phyloP scores from a whole-genome alignment of 1,284 basidiomycete species.

The Cutaneotrichosporon cavernicola region DNA sequence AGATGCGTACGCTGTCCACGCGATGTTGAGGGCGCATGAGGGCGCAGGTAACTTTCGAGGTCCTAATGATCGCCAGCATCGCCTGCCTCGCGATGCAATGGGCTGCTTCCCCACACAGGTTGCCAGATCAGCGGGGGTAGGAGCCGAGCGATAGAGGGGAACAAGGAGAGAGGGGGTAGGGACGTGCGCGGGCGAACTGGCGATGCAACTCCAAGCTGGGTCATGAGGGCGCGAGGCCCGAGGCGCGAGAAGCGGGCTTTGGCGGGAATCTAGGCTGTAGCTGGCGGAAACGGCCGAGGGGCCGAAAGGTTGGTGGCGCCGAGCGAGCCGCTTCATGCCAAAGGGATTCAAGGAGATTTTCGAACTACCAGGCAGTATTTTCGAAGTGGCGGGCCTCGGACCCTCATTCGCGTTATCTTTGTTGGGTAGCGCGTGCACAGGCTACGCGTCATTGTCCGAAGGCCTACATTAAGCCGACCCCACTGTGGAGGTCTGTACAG shows the following conservation, averaged over 20 bases:
- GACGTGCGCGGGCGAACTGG: too few species aligned
- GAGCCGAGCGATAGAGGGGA: too few species aligned
- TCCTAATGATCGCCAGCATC: neutral
- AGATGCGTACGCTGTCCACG: neutral
- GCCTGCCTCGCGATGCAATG: too few species aligned
- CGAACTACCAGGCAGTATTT: neutral
- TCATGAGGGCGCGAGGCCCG: too few species aligned
- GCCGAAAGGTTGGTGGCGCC: neutral
- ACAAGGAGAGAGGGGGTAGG: too few species aligned
- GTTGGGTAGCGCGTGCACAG: conserved; percentile 1
- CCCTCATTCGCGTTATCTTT: neutral
- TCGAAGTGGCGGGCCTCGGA: neutral
- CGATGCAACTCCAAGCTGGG: too few species aligned
- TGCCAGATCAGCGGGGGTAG: too few species aligned
- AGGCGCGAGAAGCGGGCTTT: too few species aligned
- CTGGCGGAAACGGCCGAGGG: neutral
- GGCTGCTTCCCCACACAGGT: too few species aligned
- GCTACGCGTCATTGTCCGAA: neutral
- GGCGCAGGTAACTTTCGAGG: neutral
- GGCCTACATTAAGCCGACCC: conserved; percentile 11
- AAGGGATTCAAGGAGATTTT: neutral
- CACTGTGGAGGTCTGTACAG: conserved; percentile 1
- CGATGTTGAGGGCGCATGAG: neutral
- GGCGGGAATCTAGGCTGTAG: neutral
- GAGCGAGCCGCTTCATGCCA: neutral